Percentiles rank a stretch among this genome's conserved stretches.
Evolutionary conservation across 2,329 filamentous ascomycete genomes (phyloP).

Genomic region (Anthostomella pinea): DNA sequence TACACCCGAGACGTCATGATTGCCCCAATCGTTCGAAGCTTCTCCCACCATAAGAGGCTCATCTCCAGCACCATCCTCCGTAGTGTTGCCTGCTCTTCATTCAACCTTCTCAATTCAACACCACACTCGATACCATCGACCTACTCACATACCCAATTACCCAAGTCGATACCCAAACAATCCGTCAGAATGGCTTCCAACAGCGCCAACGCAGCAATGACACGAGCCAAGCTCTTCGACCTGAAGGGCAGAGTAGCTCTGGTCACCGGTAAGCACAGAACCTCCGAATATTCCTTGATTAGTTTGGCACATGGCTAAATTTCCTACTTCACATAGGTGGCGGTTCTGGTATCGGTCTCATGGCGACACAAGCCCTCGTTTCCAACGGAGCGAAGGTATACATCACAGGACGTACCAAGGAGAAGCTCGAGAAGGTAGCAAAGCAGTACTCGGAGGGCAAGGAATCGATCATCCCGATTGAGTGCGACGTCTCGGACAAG

Average conservation of each 20-base stretch:
- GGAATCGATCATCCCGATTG: conserved; percentile 57
- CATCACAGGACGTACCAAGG: conserved; percentile 63
- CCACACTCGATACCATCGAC: conserved; percentile 2
- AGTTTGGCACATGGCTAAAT: too few species aligned
- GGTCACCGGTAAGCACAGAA: conserved; percentile 41
- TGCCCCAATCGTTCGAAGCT: conserved; percentile 13
- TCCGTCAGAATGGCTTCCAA: conserved; percentile 25
- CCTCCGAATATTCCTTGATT: too few species aligned
- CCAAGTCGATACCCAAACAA: conserved; percentile 4
- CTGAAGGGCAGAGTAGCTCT: conserved; percentile 43
- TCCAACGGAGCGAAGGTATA: conserved; percentile 68
- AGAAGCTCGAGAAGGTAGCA: conserved; percentile 60
- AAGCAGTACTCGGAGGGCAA: conserved; percentile 54
- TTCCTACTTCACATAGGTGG: conserved; percentile 35
- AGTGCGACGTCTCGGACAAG: conserved; percentile 62
- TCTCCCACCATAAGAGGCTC: conserved; percentile 16
- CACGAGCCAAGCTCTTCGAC: conserved; percentile 39
- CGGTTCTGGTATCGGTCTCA: conserved; percentile 64
- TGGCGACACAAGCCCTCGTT: conserved; percentile 66
- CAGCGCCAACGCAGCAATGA: conserved; percentile 30
- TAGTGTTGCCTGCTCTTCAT: conserved; percentile 3
- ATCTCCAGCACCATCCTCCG: conserved; percentile 9
- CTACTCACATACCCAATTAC: conserved; percentile 1
- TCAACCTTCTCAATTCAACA: conserved; percentile 1
- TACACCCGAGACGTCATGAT: conserved; percentile 24